Percentiles rank a stretch among this genome's conserved stretches.
These are phyloP conservation scores for Pseudogymnoascus pannorum DNA, from an alignment of 2,329 filamentous ascomycete species.

Conservation along the genomic window DNA sequence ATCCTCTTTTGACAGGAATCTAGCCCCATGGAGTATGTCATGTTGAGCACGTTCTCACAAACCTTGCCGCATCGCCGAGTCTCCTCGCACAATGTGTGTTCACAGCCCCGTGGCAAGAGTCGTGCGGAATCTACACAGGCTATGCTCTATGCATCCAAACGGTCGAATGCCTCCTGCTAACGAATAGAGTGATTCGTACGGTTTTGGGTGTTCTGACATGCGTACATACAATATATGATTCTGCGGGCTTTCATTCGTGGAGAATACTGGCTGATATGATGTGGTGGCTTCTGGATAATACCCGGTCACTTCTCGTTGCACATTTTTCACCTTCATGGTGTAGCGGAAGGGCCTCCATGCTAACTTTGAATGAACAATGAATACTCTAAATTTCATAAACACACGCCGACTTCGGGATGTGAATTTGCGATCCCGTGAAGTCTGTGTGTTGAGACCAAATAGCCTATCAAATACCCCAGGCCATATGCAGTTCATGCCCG, in stretches of 20 bases:
- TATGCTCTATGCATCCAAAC: background rate
- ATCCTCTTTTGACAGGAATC: background rate
- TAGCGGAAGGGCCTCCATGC: background rate
- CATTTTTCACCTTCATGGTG: background rate
- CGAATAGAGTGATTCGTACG: background rate
- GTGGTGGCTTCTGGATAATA: background rate
- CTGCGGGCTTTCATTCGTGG: background rate
- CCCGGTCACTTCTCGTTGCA: background rate
- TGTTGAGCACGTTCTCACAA: background rate
- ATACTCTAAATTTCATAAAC: background rate
- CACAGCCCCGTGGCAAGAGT: background rate
- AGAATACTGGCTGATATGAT: background rate
- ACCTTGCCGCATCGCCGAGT: background rate
- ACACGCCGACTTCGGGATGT: constrained; percentile 2
- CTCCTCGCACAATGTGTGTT: background rate
- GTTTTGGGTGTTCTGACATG: background rate
- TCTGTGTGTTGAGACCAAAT: constrained; percentile 1
- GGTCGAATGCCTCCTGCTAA: background rate
- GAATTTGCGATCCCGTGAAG: background rate
- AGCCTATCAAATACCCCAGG: background rate
- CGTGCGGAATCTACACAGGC: background rate
- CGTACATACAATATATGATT: background rate
- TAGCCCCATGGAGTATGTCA: background rate
- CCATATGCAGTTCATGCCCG: background rate
- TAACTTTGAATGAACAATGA: background rate